phyloP scores from a whole-genome alignment of 305 asterid genomes.

The Striga hermonthica region DNA sequence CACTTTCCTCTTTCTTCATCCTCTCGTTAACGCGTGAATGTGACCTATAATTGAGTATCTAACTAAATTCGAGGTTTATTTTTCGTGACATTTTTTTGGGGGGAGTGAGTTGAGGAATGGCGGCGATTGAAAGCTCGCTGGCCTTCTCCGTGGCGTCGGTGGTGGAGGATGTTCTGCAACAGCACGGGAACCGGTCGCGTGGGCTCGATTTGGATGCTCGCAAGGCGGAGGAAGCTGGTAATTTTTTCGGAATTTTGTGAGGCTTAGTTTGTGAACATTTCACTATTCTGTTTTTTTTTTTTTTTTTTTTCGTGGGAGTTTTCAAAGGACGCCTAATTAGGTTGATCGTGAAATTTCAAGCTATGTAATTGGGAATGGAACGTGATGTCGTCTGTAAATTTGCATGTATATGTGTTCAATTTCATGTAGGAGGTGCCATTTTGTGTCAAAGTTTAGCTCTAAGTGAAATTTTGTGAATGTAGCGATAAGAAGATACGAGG shows the following conservation, averaged over 20 bases:
- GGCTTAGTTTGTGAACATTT: neutral
- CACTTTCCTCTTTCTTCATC: neutral
- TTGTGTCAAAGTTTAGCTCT: neutral
- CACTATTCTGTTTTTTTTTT: slow-evolving; percentile 8
- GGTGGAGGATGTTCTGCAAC: slow-evolving; percentile 91
- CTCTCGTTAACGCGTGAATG: neutral
- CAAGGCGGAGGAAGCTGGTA: slow-evolving; percentile 92
- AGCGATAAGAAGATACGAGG: slow-evolving; percentile 10
- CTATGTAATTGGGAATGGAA: neutral
- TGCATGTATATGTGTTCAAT: no score
- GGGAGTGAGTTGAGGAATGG: slow-evolving; percentile 29
- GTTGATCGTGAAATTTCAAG: neutral
- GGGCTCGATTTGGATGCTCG: slow-evolving; percentile 85
- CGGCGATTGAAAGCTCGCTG: slow-evolving; percentile 44
- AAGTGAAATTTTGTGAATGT: neutral
- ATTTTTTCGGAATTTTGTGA: neutral
- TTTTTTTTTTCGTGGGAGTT: neutral
- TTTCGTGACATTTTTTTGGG: slow-evolving; percentile 16
- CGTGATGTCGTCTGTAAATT: no score
- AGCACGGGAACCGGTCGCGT: slow-evolving; percentile 68
- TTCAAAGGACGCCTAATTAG: neutral
- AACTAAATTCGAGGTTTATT: slow-evolving; percentile 23
- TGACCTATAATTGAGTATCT: neutral
- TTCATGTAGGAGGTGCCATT: neutral
- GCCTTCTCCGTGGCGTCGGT: slow-evolving; percentile 65